Base-by-base conservation (phyloP, 2,329 filamentous ascomycete species). In the Ramichloridium luteum region DNA sequence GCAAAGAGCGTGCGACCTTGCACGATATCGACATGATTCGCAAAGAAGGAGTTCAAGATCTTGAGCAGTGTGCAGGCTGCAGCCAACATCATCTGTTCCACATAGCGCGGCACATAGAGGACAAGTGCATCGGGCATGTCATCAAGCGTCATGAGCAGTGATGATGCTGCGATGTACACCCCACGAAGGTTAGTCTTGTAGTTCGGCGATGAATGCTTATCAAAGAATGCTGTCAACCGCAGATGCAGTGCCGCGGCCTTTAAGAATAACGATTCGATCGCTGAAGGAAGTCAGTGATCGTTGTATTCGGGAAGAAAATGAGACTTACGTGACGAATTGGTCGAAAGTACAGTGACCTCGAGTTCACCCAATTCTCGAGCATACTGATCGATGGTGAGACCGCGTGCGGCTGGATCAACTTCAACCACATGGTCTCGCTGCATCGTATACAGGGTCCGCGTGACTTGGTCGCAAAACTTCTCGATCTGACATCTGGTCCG, bases 11-110 rank as follows among this genome's bases (percentile, higher is more conserved):
- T 68, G 14, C 77, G 71, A 9, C 77, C 78, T 4, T 74, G 67
- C 22, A 76, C 68, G 35, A 72, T 73, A 44, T 85, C 78, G 34
- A 81, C 73, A n/a, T 75, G 74, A 43, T 70, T 70, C 25, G 77
- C 68, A 46, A 86, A 86, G 13, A 80, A 84, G 30, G 77, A 73
- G 58, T 86, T 77, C 35, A 88, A 65, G 48, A 80, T 60, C 45
- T 86, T 88, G 39, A 86, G 66, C 28, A 90, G 61, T 1, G 80
- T 76, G 46, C 85, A 85, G 3, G 77, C 76, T 4, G 77, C 80
- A 2, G 80, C 81, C n/a, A 86, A 73, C 35, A 85, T 72, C 77
- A 88, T 86, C 55, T 88, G 81, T 51, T 84, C 76, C 31, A 88
- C 72, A 54, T 86, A 86, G 51, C 51, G 43, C 79, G 83, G 41